phyloP scores from a whole-genome alignment of 768 basidiomycete species.

The Trametes sanguinea region DNA sequence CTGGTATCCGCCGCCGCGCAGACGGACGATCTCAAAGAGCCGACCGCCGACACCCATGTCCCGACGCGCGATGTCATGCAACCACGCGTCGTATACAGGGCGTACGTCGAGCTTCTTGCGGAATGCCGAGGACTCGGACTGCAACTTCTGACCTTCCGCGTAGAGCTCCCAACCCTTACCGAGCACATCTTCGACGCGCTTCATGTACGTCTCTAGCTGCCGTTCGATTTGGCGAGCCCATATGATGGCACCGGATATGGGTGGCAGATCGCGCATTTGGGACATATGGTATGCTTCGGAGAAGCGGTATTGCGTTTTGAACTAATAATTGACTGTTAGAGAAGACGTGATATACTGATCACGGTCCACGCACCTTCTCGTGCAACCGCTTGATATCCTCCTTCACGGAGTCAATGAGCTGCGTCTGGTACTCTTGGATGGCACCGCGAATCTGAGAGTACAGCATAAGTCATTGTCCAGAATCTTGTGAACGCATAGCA shows the following conservation, averaged over 20 bases:
- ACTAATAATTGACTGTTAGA: slow-evolving; percentile 43
- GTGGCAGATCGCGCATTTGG: slow-evolving; percentile 96
- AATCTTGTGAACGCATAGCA: not conserved
- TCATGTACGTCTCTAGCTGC: slow-evolving; percentile 96
- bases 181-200: slow-evolving; percentile 96
- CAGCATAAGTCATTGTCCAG: too few species aligned
- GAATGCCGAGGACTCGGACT: slow-evolving; percentile 89
- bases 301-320: slow-evolving; percentile 94
- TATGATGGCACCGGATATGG: slow-evolving; percentile 97
- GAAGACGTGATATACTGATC: not conserved
- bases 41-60: slow-evolving; percentile 92
- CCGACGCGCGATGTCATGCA: slow-evolving; percentile 90
- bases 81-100: slow-evolving; percentile 95
- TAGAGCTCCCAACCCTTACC: slow-evolving; percentile 99
- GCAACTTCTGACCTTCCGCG: slow-evolving; percentile 97
- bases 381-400: slow-evolving; percentile 96
- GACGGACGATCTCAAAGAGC: slow-evolving; percentile 85
- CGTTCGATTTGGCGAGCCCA: slow-evolving; percentile 99
- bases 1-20: slow-evolving; percentile 76
- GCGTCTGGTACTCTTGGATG: slow-evolving; percentile 98
- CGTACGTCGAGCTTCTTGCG: slow-evolving; percentile 94
- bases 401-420: slow-evolving; percentile 97
- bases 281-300: slow-evolving; percentile 98
- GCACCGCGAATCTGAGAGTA: slow-evolving; percentile 83
- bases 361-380: slow-evolving; percentile 63